phyloP scores from a whole-genome alignment of 306 rosid species.

The Quercus parvula region DNA sequence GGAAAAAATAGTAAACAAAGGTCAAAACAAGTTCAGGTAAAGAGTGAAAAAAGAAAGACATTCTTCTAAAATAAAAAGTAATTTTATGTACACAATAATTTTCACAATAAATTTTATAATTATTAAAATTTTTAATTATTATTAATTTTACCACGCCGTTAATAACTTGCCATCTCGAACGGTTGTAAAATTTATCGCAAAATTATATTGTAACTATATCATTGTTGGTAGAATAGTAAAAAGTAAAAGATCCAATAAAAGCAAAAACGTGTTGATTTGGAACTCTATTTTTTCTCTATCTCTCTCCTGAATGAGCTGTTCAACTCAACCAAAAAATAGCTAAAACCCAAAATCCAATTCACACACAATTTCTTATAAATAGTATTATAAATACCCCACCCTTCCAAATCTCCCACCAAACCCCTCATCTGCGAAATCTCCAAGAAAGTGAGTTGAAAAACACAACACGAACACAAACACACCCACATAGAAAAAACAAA shows the following conservation, averaged over 20 bases:
- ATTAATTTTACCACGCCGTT: too few species aligned
- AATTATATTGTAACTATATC: too few species aligned
- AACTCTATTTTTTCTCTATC: background rate
- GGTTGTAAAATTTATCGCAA: too few species aligned
- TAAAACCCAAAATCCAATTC: constrained; percentile 13
- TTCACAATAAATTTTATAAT: too few species aligned
- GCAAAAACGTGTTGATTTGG: constrained; percentile 73
- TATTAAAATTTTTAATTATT: accelerated
- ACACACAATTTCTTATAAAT: background rate
- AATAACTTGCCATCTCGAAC: too few species aligned
- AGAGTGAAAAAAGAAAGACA: too few species aligned
- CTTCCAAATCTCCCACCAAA: constrained; percentile 40
- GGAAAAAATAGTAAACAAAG: background rate
- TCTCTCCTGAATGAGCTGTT: constrained; percentile 26
- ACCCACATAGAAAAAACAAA: too few species aligned
- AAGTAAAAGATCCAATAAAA: constrained; percentile 19
- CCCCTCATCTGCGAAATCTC: constrained; percentile 40
- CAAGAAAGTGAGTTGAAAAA: constrained; percentile 34
- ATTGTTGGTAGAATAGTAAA: background rate
- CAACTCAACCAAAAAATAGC: constrained; percentile 29
- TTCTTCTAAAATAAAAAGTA: too few species aligned
- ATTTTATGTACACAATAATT: too few species aligned
- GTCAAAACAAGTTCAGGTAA: too few species aligned
- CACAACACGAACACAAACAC: too few species aligned
- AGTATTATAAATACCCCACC: background rate